Evolutionary conservation across 2,329 filamentous ascomycete species (phyloP).

Genomic region (Fusarium subglutinans): DNA sequence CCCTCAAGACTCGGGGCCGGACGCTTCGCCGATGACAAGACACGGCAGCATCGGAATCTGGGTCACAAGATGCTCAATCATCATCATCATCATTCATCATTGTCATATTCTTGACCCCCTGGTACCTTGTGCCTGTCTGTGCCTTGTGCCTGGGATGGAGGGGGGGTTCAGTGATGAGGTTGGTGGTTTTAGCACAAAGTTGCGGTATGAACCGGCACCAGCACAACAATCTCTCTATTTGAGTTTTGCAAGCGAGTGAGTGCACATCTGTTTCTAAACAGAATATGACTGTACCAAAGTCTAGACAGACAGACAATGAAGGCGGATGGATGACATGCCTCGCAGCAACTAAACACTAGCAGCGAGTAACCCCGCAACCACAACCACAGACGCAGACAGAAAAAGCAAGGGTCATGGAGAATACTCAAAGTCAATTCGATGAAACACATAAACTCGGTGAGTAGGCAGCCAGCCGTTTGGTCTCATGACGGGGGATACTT

Average conservation of each 20-base stretch:
- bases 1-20: neutral
- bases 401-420: slow-evolving; percentile 29
- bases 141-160: slow-evolving; percentile 24
- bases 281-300: slow-evolving; percentile 17
- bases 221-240: neutral
- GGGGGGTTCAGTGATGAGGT: slow-evolving; percentile 4
- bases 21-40: neutral
- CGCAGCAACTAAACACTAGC: slow-evolving; percentile 28
- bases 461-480: slow-evolving; percentile 17
- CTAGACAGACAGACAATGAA: slow-evolving; percentile 13
- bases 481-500: slow-evolving; percentile 7
- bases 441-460: slow-evolving; percentile 31
- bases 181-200: slow-evolving; percentile 10
- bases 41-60: slow-evolving; percentile 7
- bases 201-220: slow-evolving; percentile 28
- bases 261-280: neutral
- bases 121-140: slow-evolving; percentile 9
- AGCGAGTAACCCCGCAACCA: slow-evolving; percentile 40
- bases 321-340: slow-evolving; percentile 25
- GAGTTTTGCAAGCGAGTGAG: neutral
- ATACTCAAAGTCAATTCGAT: slow-evolving; percentile 18
- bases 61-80: slow-evolving; percentile 6
- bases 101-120: slow-evolving; percentile 23
- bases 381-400: slow-evolving; percentile 18
- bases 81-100: slow-evolving; percentile 10